Conservation (phyloP, 169 alveolate species). For the Prorocentrum cordatum region DNA sequence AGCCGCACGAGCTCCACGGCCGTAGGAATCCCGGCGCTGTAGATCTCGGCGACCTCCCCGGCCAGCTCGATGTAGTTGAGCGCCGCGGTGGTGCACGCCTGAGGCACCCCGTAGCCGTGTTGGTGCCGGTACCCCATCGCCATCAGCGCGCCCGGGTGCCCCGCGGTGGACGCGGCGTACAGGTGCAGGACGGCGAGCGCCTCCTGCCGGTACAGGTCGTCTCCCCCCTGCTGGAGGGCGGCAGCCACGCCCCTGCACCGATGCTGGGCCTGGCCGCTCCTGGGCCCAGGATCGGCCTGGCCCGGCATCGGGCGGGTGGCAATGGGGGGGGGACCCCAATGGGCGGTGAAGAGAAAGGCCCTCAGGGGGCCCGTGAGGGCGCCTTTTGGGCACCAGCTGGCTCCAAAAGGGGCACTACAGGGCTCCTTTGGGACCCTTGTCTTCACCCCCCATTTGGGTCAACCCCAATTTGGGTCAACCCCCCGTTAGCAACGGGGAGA, state of each 20-base stretch:
- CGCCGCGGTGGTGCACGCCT: slow-evolving; percentile 71
- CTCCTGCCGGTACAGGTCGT: not conserved
- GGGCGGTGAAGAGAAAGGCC: too few species aligned
- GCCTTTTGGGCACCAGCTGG: not conserved
- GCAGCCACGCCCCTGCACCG: too few species aligned
- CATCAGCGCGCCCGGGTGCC: slow-evolving; percentile 71
- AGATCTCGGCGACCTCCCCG: slow-evolving; percentile 58
- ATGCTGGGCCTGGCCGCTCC: too few species aligned
- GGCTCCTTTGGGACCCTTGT: too few species aligned
- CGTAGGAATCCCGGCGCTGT: slow-evolving; percentile 71
- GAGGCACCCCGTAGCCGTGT: slow-evolving; percentile 22
- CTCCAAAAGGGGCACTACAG: not conserved
- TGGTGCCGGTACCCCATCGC: slow-evolving; percentile 72
- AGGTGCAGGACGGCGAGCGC: slow-evolving; percentile 48
- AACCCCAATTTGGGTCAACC: too few species aligned
- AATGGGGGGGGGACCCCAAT: too few species aligned
- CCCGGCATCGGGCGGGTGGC: too few species aligned
- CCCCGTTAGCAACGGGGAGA: too few species aligned
- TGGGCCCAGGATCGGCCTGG: too few species aligned
- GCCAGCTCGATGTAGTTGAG: slow-evolving; percentile 73
- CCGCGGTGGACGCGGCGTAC: slow-evolving; percentile 71
- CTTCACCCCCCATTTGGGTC: too few species aligned
- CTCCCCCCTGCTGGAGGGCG: not conserved
- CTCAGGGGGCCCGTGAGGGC: too few species aligned
- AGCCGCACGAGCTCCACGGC: not conserved